phyloP scores from a whole-genome alignment of 441 rosid genomes.

The Aleurites moluccanus region DNA sequence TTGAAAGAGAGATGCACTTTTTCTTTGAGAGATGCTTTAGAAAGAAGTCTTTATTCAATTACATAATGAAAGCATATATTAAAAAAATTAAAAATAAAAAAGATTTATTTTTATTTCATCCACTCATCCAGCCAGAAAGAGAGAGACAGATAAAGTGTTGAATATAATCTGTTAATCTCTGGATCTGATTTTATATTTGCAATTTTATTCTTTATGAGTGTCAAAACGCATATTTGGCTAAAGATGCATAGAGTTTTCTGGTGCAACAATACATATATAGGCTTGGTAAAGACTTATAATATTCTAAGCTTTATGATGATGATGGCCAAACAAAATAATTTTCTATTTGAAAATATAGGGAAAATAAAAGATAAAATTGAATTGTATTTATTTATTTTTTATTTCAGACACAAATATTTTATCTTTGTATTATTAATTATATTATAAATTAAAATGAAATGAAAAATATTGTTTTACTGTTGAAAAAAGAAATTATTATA shows the following conservation, averaged over 20 bases:
- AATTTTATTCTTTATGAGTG: neutral
- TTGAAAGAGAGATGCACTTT: constrained; percentile 44
- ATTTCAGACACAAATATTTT: too few relatives aligned
- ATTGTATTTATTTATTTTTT: too few relatives aligned
- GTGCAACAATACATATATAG: neutral
- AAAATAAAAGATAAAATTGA: too few relatives aligned
- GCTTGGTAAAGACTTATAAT: neutral
- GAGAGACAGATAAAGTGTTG: neutral
- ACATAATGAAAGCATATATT: constrained; percentile 20
- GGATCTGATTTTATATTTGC: neutral
- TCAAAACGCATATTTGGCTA: neutral
- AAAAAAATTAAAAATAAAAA: neutral
- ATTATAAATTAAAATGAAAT: too few relatives aligned
- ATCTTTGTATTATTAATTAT: too few relatives aligned
- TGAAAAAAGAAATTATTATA: too few relatives aligned
- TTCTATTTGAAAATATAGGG: too few relatives aligned
- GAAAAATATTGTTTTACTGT: too few relatives aligned
- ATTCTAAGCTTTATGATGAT: too few relatives aligned
- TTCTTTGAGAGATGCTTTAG: constrained; percentile 50
- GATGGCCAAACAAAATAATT: neutral
- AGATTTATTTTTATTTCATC: neutral
- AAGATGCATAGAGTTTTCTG: neutral
- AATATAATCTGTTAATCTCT: constrained; percentile 6
- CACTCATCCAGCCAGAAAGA: constrained; percentile 1
- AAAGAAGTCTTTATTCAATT: constrained; percentile 42